Evolutionary conservation across 441 rosid genomes (phyloP).

Genomic region (Metrosideros polymorpha): DNA sequence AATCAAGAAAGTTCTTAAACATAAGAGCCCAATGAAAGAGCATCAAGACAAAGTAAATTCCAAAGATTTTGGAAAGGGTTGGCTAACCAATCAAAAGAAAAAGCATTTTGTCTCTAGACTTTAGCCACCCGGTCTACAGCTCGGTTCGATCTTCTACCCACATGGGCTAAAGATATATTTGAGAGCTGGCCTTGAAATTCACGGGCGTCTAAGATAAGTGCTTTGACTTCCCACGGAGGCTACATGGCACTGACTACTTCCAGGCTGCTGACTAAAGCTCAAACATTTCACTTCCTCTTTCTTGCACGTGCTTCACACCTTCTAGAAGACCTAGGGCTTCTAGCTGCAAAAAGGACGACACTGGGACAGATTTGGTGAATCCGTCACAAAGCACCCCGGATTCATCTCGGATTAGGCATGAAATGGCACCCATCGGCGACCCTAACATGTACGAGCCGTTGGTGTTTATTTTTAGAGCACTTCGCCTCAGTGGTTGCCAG

Average conservation of each 20-base stretch:
- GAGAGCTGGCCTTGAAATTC: background rate
- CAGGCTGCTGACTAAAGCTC: background rate
- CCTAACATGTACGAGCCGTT: no score
- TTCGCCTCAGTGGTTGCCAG: no score
- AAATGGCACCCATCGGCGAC: no score
- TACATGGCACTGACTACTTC: background rate
- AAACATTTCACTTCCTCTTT: background rate
- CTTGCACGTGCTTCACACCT: background rate
- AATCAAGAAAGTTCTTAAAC: background rate
- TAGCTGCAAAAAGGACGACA: background rate
- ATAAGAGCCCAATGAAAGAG: background rate
- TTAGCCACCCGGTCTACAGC: background rate
- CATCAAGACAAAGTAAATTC: background rate
- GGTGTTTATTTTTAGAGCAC: no score
- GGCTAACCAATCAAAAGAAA: background rate
- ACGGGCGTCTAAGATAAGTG: background rate
- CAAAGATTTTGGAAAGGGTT: background rate
- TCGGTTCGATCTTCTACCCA: background rate
- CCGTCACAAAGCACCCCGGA: no score
- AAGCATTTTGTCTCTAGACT: background rate
- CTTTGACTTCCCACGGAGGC: background rate
- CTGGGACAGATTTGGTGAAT: no score
- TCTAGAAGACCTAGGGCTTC: background rate
- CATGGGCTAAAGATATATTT: background rate
- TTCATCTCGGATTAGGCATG: no score